Conservation (phyloP, 306 rosid species). For the Alnus glutinosa region DNA sequence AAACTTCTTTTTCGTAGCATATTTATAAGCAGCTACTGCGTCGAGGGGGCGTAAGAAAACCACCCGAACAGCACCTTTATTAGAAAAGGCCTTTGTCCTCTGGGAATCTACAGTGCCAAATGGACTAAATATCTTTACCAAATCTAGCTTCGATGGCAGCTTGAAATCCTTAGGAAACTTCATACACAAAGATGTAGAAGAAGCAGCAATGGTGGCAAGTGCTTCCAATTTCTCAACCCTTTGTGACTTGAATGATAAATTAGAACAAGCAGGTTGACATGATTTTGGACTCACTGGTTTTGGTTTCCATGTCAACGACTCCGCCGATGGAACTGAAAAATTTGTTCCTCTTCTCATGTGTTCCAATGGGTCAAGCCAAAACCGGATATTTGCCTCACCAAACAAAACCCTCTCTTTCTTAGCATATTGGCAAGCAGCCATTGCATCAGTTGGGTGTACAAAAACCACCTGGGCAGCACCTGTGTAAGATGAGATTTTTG, state of each 20-base stretch:
- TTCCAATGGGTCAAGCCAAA: slow-evolving; percentile 42
- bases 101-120: slow-evolving; percentile 43
- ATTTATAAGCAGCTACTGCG: slow-evolving; percentile 36
- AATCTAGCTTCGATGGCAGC: slow-evolving; percentile 36
- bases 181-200: slow-evolving; percentile 28
- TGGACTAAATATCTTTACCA: slow-evolving; percentile 40
- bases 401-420: slow-evolving; percentile 31
- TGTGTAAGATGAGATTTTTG: slow-evolving; percentile 17
- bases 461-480: slow-evolving; percentile 42
- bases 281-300: background rate
- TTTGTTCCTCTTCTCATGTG: slow-evolving; percentile 25
- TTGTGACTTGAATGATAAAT: slow-evolving; percentile 31
- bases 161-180: slow-evolving; percentile 41
- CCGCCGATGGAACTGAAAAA: background rate
- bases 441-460: slow-evolving; percentile 31
- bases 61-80: slow-evolving; percentile 32
- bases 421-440: slow-evolving; percentile 38
- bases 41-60: slow-evolving; percentile 30
- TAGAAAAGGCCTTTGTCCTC: slow-evolving; percentile 23
- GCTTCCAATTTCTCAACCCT: slow-evolving; percentile 10
- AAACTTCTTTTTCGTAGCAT: slow-evolving; percentile 36
- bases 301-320: background rate
- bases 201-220: slow-evolving; percentile 14
- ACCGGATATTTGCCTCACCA: slow-evolving; percentile 34
- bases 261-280: slow-evolving; percentile 11